phyloP scores from a whole-genome alignment of 2,329 filamentous ascomycete genomes.

The Decorospora gaudefroyi region DNA sequence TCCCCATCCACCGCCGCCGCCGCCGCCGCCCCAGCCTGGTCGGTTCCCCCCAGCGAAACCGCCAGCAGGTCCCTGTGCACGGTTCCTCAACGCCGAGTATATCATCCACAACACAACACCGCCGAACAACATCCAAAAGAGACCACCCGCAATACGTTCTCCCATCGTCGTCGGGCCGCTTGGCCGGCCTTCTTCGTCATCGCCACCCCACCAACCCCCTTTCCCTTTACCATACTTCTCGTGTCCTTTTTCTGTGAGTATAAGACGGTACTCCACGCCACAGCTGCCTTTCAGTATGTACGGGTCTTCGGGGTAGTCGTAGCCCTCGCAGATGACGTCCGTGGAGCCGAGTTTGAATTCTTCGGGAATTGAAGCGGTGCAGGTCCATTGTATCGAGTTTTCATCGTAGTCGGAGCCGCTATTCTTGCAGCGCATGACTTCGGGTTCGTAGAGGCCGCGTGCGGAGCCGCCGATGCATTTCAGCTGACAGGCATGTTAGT shows the following conservation, averaged over 20 bases:
- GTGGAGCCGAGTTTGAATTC: slow-evolving; percentile 79
- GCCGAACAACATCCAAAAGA: slow-evolving; percentile 68
- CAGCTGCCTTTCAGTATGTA: slow-evolving; percentile 92
- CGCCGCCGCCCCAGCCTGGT: slow-evolving; percentile 48
- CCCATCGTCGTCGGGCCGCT: slow-evolving; percentile 44
- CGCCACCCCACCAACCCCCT: slow-evolving; percentile 48
- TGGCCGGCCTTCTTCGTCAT: slow-evolving; percentile 47
- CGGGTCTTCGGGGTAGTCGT: slow-evolving; percentile 72
- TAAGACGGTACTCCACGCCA: slow-evolving; percentile 83
- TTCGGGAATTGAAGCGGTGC: slow-evolving; percentile 65
- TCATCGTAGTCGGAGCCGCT: slow-evolving; percentile 77
- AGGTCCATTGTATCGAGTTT: slow-evolving; percentile 91
- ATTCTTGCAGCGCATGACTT: slow-evolving; percentile 89
- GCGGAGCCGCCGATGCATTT: slow-evolving; percentile 70
- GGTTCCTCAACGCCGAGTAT: slow-evolving; percentile 56
- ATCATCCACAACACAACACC: slow-evolving; percentile 65
- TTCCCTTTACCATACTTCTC: slow-evolving; percentile 65
- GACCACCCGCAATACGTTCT: slow-evolving; percentile 39
- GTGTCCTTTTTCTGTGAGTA: slow-evolving; percentile 77
- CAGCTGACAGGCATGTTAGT: slow-evolving; percentile 56
- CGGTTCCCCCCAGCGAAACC: slow-evolving; percentile 32
- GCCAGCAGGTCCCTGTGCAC: slow-evolving; percentile 32
- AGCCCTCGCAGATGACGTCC: slow-evolving; percentile 92
- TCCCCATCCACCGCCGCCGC: slow-evolving; percentile 51
- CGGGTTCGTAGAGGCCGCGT: slow-evolving; percentile 69